Evolutionary conservation across 2,329 filamentous ascomycete species (phyloP).

Genomic region (Colletotrichum spinosum): DNA sequence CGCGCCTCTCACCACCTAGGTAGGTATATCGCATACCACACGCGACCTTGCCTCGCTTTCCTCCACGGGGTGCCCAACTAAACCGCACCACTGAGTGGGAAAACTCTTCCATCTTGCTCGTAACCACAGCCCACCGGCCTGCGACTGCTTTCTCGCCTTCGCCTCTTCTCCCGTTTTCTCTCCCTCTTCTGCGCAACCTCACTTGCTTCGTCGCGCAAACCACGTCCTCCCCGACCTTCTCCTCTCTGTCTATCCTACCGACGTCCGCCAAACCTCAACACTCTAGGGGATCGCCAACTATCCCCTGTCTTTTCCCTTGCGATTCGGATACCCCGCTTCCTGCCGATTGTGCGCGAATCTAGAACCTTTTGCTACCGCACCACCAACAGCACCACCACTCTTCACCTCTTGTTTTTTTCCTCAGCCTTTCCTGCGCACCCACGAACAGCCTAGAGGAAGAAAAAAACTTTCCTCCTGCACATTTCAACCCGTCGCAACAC

Average conservation of each 20-base stretch:
- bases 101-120: slow-evolving; percentile 34
- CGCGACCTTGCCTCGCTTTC: slow-evolving; percentile 26
- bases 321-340: slow-evolving; percentile 40
- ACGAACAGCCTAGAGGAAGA: slow-evolving; percentile 19
- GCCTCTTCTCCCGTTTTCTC: not conserved
- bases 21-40: slow-evolving; percentile 3
- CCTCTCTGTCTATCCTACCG: not conserved
- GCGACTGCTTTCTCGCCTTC: slow-evolving; percentile 24
- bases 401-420: slow-evolving; percentile 22
- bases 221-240: slow-evolving; percentile 13
- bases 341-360: slow-evolving; percentile 40
- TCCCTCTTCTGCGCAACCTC: slow-evolving; percentile 19
- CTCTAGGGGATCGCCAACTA: slow-evolving; percentile 34
- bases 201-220: slow-evolving; percentile 23
- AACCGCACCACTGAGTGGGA: slow-evolving; percentile 27
- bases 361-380: slow-evolving; percentile 40
- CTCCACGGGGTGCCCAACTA: too few relatives aligned
- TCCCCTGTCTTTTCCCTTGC: slow-evolving; percentile 37
- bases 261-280: slow-evolving; percentile 18
- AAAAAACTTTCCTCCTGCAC: slow-evolving; percentile 11
- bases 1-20: too few relatives aligned
- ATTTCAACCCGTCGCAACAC: slow-evolving; percentile 14
- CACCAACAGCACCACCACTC: slow-evolving; percentile 31
- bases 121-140: slow-evolving; percentile 31
- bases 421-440: slow-evolving; percentile 32